A percentile compares a stretch with the other conserved stretches of the same genome.
phyloP scores from a whole-genome alignment of 495 filamentous ascomycete species.

The Trichoderma gamsii region DNA sequence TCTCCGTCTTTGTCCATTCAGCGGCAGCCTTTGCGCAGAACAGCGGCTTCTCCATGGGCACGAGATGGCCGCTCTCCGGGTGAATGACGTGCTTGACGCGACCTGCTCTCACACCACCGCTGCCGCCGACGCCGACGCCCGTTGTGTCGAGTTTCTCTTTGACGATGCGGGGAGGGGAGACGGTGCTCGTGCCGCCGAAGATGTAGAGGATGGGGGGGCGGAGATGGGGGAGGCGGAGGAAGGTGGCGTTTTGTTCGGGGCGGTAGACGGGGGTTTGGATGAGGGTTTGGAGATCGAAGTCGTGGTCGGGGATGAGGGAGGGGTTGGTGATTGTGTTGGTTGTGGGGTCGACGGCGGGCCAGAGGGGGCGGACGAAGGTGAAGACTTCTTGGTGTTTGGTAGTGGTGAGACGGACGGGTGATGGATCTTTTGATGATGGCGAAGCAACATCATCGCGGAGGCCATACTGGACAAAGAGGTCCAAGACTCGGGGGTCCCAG shows the following conservation, averaged over 20 bases:
- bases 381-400: constrained; percentile 58
- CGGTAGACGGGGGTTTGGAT: constrained; percentile 61
- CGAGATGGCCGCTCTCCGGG: constrained; percentile 66
- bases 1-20: constrained; percentile 56
- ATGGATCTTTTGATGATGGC: neutral
- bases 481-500: constrained; percentile 70
- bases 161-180: constrained; percentile 50
- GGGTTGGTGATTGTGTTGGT: constrained; percentile 25
- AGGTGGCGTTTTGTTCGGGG: constrained; percentile 59
- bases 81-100: constrained; percentile 65
- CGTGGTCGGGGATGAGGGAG: constrained; percentile 20
- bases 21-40: constrained; percentile 57
- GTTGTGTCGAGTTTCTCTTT: constrained; percentile 57
- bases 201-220: constrained; percentile 79
- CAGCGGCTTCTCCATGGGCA: constrained; percentile 73
- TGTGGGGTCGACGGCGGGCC: constrained; percentile 25
- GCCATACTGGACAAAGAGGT: constrained; percentile 58
- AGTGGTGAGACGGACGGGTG: constrained; percentile 50
- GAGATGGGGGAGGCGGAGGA: constrained; percentile 58
- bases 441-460: constrained; percentile 40
- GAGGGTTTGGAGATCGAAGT: neutral
- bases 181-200: constrained; percentile 59
- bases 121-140: constrained; percentile 60
- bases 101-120: constrained; percentile 57
- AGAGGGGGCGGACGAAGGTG: constrained; percentile 42